phyloP scores from a whole-genome alignment of 2,329 filamentous ascomycete genomes.

The Diplodia seriata region DNA sequence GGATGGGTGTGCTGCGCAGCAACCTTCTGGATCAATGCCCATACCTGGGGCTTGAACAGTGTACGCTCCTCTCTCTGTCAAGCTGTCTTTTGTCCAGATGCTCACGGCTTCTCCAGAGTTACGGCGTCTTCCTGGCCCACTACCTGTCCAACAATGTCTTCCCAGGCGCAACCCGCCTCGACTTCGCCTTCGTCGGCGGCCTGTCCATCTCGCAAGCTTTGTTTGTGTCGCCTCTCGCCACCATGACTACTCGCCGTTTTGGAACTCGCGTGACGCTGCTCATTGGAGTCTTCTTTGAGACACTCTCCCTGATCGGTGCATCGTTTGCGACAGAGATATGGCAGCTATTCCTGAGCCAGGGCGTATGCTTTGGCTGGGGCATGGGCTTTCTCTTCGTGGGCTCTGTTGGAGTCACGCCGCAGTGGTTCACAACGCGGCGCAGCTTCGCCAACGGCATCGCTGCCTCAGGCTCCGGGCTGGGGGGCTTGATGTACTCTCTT shows the following conservation, averaged over 20 bases:
- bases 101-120: conserved; percentile 55
- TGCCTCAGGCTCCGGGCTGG: conserved; percentile 74
- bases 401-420: conserved; percentile 70
- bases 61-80: conserved; percentile 34
- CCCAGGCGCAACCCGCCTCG: conserved; percentile 66
- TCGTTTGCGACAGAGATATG: conserved; percentile 73
- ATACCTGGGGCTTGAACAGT: conserved; percentile 58
- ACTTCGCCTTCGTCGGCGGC: conserved; percentile 80
- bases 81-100: background rate
- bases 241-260: conserved; percentile 63
- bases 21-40: conserved; percentile 53
- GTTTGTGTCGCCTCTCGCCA: conserved; percentile 72
- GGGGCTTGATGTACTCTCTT: conserved; percentile 74
- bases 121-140: conserved; percentile 77
- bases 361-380: conserved; percentile 76
- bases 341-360: conserved; percentile 79
- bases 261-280: conserved; percentile 71
- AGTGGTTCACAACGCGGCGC: conserved; percentile 75
- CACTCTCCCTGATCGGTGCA: conserved; percentile 70
- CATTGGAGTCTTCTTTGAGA: conserved; percentile 69
- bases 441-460: conserved; percentile 73
- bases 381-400: conserved; percentile 79
- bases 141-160: conserved; percentile 72
- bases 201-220: conserved; percentile 71
- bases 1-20: conserved; percentile 62